Evolutionary conservation across 805 yeast genomes (phyloP), one percentile per base, ranked within the genome.

Genomic region (Lipomyces mesembrius): DNA sequence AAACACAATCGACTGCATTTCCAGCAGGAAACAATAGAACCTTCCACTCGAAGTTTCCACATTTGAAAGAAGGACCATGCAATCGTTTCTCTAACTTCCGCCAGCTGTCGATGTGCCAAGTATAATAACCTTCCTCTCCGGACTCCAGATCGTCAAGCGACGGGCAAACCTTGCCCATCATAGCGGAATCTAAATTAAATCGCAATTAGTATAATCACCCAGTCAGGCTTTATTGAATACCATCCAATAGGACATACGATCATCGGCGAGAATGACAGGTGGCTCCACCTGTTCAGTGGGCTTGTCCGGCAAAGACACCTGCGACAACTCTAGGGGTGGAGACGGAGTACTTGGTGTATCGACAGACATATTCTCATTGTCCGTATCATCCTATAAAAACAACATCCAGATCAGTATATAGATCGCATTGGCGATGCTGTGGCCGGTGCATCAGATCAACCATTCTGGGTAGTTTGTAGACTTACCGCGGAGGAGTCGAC

Each of bases 11-110:
- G 61, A 84, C 81, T 58, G 46, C 29, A 56, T 66, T 66, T 29
- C 71, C 95, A 59, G 83, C 84, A 0, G 97, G 97, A 75, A 92
- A 91, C 46, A 94, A 76, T 53, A 94, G 79, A 2, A 92, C 75
- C 71, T 87, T 86, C 80, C 80, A 70, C 73, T 70, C 64, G 63
- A 66, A 74, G 59, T 75, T 76, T 27, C 77, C 75, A 60, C 75
- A 63, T 65, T 72, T 71, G 74, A 75, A 72, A 49, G 69, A 59
- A 27, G 75, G 78, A 9, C 79, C 76, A 29, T 75, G 74, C 64
- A 75, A 66, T 70, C 80, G 70, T 68, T 75, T 72, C 17, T 74
- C 75, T 20, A 80, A 77, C 62, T 71, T 73, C 56, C 74, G 71
- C 77, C 84, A 83, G 73, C 79, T 76, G 22, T 67, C 69, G 56